Base-by-base conservation (phyloP, 2,329 filamentous ascomycete species). In the Tothia fuscella region DNA sequence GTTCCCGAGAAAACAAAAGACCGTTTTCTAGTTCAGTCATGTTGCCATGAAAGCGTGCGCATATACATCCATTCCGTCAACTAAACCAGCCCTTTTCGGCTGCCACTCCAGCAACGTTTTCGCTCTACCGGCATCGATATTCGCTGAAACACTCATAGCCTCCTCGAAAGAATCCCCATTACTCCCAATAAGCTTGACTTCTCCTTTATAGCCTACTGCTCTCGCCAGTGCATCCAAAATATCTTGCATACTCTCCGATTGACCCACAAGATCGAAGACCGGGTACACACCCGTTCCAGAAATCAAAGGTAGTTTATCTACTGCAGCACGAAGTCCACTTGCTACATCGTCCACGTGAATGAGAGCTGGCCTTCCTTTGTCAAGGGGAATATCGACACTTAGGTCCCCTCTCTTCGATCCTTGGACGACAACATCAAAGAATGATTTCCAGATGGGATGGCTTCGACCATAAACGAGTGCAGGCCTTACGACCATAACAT, bases 341-440 rank as follows among this genome's bases (percentile, higher is more conserved):
- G 56, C 62, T 2, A 53, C 51, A 48, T 65, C 61, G 38, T 63
- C 59, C 9, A 65, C 56, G 42, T 63, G 60, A n/a, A 62, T 45
- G 5, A 61, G 40, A 6, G 53, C 51, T 6, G 54, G 45, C 9
- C 49, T 46, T 24, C 48, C 48, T 10, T 47, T 37, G 19, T 56
- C 55, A 3, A 49, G 49, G 9, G 50, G 29, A 7, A 56, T 29
- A 12, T 49, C 41, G 3, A 50, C 48, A 3, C 46, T 41, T 2
- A 38, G 29, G 3, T 37, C 44, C 19, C 49, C 50, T 4, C 22
- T 42, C 38, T 51, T 47, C 3, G 48, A 47, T 12, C 56, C 57
- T 4, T 47, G 44, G 13, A 53, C 33, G 3, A 63, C 35, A 4
- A 53, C 49, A 3, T 38, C 41, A 21, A 59, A 53, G 16, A 55